A percentile compares a stretch with the other conserved stretches of the same genome.
Conservation (phyloP, 2,329 filamentous ascomycete genomes). For the Claviceps capensis region DNA sequence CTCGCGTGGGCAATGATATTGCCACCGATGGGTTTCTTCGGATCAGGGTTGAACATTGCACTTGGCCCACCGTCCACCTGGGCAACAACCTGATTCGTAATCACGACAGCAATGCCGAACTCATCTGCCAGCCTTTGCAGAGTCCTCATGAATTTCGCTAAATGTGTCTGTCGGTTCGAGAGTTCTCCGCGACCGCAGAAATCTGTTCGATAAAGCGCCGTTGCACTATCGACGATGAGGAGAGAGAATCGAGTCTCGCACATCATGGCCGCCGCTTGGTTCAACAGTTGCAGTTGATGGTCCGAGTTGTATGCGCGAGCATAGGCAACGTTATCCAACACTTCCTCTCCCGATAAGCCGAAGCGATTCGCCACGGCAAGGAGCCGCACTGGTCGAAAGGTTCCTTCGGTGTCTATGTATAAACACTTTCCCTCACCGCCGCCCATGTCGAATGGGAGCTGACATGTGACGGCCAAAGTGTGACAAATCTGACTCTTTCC, state of each 20-base stretch:
- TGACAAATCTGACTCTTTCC: slow-evolving; percentile 99
- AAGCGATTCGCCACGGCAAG: slow-evolving; percentile 89
- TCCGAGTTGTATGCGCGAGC: slow-evolving; percentile 97
- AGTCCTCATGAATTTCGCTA: slow-evolving; percentile 79
- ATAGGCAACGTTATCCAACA: slow-evolving; percentile 96
- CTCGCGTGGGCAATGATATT: slow-evolving; percentile 98
- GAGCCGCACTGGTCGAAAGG: slow-evolving; percentile 82
- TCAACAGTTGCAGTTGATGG: slow-evolving; percentile 87
- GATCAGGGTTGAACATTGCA: slow-evolving; percentile 98
- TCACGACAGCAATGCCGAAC: slow-evolving; percentile 95
- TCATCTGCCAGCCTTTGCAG: slow-evolving; percentile 65
- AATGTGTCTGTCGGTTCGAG: slow-evolving; percentile 78
- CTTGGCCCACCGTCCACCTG: slow-evolving; percentile 94
- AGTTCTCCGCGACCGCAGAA: slow-evolving; percentile 95
- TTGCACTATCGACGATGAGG: slow-evolving; percentile 90
- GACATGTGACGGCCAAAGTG: slow-evolving; percentile 94
- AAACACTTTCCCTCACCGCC: slow-evolving; percentile 96
- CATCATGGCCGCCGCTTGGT: slow-evolving; percentile 97
- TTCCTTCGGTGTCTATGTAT: slow-evolving; percentile 97
- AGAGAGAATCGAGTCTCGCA: slow-evolving; percentile 96
- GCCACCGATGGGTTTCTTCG: slow-evolving; percentile 96
- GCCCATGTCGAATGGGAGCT: slow-evolving; percentile 96
- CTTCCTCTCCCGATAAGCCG: slow-evolving; percentile 89
- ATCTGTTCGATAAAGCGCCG: slow-evolving; percentile 87
- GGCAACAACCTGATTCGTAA: slow-evolving; percentile 96